Base-by-base conservation (phyloP, 2,329 filamentous ascomycete genomes). In the Sporothrix globosa region DNA sequence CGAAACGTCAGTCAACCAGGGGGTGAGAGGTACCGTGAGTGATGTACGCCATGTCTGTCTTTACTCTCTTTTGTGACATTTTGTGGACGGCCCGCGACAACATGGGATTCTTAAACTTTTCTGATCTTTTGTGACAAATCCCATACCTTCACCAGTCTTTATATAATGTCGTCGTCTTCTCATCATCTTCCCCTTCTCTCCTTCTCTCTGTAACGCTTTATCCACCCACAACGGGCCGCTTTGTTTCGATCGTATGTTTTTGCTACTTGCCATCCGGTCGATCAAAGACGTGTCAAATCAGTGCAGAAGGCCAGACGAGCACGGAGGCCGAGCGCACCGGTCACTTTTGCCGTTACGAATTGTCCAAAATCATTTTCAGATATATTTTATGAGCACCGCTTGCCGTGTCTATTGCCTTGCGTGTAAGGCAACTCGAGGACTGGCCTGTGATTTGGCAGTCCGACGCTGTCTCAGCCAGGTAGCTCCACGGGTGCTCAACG, bases 1-100 rank as follows among this genome's bases (percentile, higher is more conserved):
- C 60, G 66, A 52, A 56, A 44, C 50, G 58, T 71, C 70, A 70
- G 69, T 68, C 69, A 63, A 68, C 39, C 68, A 41, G 21, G 68
- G 68, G 63, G 30, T 30, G 21, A 13, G n/a, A 27, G 54, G 11
- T 34, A 34, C 34, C 34, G 34, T 34, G 34, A 24, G 19, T 53
- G 27, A 17, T 21, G 17, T 50, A 50, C 17, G 48, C 5, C 48
- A 9, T 6, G 1, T 34, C 19, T 3, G 6, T 54, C 9, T 54
- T 5, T 11, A 10, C 27, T 54, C 52, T 27, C 19, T 39, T 58
- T n/a, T 66, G 27, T 53, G 9, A 14, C n/a, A 11, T n/a, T 21
- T 17, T 24, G 5, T 44, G 3, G 14, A 48, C 21, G 50, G 21
- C 52, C 24, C 10, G 44, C 11, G 17, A 4, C 44, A 24, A 44